Conservation (phyloP, 1,284 basidiomycete species). For the Coniophora puteana region DNA sequence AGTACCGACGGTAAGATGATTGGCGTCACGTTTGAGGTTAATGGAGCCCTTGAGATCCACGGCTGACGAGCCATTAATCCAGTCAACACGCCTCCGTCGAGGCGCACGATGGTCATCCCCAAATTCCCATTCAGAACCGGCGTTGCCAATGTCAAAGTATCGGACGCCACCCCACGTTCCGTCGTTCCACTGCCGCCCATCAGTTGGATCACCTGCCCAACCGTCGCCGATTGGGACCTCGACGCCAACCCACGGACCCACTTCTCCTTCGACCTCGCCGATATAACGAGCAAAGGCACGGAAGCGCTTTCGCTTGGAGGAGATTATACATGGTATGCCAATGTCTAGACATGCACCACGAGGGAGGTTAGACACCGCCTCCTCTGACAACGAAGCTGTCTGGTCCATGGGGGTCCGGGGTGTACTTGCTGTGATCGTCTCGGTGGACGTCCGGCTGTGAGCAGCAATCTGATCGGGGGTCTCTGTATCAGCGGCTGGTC, state of each 20-base stretch:
- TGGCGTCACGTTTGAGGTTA: constrained; percentile 58
- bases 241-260: constrained; percentile 88
- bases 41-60: constrained; percentile 17
- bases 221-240: constrained; percentile 73
- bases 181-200: constrained; percentile 75
- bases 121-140: constrained; percentile 58
- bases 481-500: not conserved
- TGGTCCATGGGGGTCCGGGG: constrained; percentile 20
- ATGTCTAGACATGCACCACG: constrained; percentile 77
- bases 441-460: constrained; percentile 17
- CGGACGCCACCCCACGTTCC: constrained; percentile 75
- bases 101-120: constrained; percentile 41
- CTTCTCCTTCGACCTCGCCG: constrained; percentile 76
- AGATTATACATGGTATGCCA: constrained; percentile 90
- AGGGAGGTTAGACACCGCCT: constrained; percentile 31
- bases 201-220: constrained; percentile 49
- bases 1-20: constrained; percentile 46
- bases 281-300: constrained; percentile 87
- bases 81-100: constrained; percentile 45
- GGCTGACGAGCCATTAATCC: constrained; percentile 19
- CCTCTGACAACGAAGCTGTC: constrained; percentile 20
- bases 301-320: constrained; percentile 78
- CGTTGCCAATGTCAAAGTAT: constrained; percentile 71
- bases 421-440: constrained; percentile 18
- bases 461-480: constrained; percentile 12